Conservation (phyloP, 2,329 filamentous ascomycete species). For the Sarocladium oryzae region DNA sequence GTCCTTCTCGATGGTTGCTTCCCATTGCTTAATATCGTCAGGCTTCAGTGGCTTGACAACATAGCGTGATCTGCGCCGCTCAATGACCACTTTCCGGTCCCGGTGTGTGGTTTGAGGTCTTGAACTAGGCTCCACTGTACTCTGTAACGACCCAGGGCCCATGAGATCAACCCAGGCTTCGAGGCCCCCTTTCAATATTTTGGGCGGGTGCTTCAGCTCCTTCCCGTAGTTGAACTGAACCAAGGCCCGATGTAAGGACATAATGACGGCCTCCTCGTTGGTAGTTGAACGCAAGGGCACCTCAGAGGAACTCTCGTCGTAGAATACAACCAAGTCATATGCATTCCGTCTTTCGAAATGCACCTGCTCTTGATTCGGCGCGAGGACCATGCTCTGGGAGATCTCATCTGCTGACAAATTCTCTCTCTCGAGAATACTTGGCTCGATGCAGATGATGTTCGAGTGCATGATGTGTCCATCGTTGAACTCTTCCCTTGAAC, state of each 20-base stretch:
- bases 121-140: conserved; percentile 22
- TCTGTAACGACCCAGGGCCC: conserved; percentile 56
- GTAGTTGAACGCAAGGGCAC: conserved; percentile 33
- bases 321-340: conserved; percentile 85
- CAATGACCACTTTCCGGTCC: conserved; percentile 21
- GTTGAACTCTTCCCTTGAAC: conserved; percentile 73
- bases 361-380: conserved; percentile 65
- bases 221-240: conserved; percentile 78
- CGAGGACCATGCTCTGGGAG: conserved; percentile 62
- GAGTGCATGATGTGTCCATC: conserved; percentile 81
- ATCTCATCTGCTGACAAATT: conserved; percentile 58
- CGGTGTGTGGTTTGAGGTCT: conserved; percentile 12
- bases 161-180: conserved; percentile 83
- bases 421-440: conserved; percentile 62
- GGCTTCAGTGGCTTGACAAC: conserved; percentile 63
- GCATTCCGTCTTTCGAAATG: conserved; percentile 67
- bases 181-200: conserved; percentile 74
- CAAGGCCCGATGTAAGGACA: conserved; percentile 71
- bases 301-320: conserved; percentile 63
- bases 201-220: conserved; percentile 64
- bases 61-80: conserved; percentile 36
- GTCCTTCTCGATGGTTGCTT: conserved; percentile 67
- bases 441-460: conserved; percentile 84
- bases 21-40: conserved; percentile 76
- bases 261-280: conserved; percentile 48